Conservation (phyloP, 2,329 filamentous ascomycete genomes). For the Aureobasidium sp. region DNA sequence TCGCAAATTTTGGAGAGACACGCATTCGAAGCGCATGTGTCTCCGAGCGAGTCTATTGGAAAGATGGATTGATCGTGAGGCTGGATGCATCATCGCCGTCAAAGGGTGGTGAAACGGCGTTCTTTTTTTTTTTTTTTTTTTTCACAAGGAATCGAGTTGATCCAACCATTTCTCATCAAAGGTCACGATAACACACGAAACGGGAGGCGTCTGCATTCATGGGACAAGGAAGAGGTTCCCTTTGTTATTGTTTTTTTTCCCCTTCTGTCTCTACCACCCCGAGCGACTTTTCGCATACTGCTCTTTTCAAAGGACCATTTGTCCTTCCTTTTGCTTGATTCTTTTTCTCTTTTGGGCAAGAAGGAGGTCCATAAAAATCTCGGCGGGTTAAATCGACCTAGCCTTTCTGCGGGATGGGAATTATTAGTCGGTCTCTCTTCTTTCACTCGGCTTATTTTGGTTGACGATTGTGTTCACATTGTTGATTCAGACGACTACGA, state of each 20-base stretch:
- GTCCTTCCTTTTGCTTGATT: neutral
- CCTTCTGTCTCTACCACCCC: neutral
- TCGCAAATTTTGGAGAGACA: slow-evolving; percentile 3
- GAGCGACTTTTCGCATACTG: neutral
- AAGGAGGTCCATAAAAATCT: neutral
- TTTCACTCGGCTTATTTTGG: no score
- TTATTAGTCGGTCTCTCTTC: neutral
- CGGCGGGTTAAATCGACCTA: neutral
- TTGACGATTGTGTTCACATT: no score
- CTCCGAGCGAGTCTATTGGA: neutral
- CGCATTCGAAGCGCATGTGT: neutral
- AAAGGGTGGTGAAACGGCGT: neutral
- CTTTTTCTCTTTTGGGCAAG: neutral
- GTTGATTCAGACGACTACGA: no score
- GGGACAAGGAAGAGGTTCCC: neutral
- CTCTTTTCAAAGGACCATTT: neutral
- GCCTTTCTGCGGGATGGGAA: neutral
- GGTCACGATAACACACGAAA: slow-evolving; percentile 13
- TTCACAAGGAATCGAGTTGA: neutral
- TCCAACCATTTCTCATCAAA: neutral
- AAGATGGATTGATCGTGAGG: neutral
- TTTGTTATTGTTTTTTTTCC: neutral
- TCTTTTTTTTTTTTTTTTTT: neutral
- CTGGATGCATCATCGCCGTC: neutral
- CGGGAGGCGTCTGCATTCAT: slow-evolving; percentile 1